Evolutionary conservation across 2,329 filamentous ascomycete species (phyloP), one percentile per base, ranked within the genome.

Genomic region (Phaeophleospora eucalypticola): DNA sequence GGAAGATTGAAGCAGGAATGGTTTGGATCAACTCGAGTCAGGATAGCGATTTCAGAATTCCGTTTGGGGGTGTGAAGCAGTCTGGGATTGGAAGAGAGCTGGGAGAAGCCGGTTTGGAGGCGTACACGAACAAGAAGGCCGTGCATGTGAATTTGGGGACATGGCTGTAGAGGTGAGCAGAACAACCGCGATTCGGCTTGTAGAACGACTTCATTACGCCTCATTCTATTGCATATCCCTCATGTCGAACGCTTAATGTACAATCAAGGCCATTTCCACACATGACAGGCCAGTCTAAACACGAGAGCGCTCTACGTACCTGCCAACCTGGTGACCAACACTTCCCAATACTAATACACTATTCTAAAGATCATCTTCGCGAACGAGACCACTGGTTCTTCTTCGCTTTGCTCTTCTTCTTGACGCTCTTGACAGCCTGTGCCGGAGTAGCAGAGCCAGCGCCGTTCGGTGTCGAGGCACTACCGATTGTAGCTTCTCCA

Each of bases 1-100:
- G 68, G n/a, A 58, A 61, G 16, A 71, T 87, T 37, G 81, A 86
- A 64, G 77, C 80, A 10, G 84, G 84, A 24, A 85, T 84, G 76
- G 82, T 87, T 3, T 84, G 82, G 71, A 78, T 87, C 61, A 87
- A 87, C 58, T 78, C 73, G 54, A 76, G 75, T 65, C 77, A 74
- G 43, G 72, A 75, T 48, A 67, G 61, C 14, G 71, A 74, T 41
- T 65, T 65, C 40, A 58, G 71, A 6, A 71, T 82, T 37, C 80
- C 80, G 0, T 83, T 83, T 57, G 80, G 80, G 15, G 80, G 80
- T 32, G 74, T 81, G 4, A 82, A 82, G 67, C 75, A 80, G 67
- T 76, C 71, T 60, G 79, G 79, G 3, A 78, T 82, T 61, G 80
- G 80, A 15, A 68, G 79, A 41, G 80, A 83, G 64, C 66, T 81